A percentile compares a stretch with the other conserved stretches of the same genome.
phyloP scores from a whole-genome alignment of 2,329 filamentous ascomycete genomes.

The Fusarium coffeatum region DNA sequence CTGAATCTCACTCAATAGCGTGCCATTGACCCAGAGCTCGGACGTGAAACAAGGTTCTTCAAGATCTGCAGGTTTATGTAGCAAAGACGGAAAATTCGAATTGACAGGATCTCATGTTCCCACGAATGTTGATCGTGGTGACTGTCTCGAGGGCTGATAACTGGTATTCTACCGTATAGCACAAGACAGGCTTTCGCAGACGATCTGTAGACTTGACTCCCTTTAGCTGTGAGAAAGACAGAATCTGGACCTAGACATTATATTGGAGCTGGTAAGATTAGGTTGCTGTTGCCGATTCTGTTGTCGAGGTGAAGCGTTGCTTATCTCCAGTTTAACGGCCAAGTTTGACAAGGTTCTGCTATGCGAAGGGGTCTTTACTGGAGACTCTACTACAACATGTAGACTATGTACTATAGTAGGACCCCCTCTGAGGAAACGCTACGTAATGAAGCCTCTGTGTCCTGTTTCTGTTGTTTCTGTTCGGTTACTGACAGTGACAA shows the following conservation, averaged over 20 bases:
- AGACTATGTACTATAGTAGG: not conserved
- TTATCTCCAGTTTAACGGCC: constrained; percentile 15
- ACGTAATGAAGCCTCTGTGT: not conserved
- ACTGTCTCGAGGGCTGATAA: constrained; percentile 14
- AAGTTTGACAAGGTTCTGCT: constrained; percentile 9
- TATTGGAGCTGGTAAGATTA: constrained; percentile 28
- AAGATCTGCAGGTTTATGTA: constrained; percentile 15
- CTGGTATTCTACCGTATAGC: not conserved
- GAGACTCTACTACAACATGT: not conserved
- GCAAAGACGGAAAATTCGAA: constrained; percentile 5
- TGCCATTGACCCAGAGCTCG: constrained; percentile 20
- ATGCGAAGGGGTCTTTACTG: constrained; percentile 11
- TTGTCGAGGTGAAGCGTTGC: constrained; percentile 15
- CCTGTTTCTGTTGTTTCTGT: not conserved
- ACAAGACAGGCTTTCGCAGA: not conserved
- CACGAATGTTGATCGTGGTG: constrained; percentile 1
- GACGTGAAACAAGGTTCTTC: constrained; percentile 14
- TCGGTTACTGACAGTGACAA: not conserved
- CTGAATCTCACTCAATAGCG: constrained; percentile 18
- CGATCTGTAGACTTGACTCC: constrained; percentile 7
- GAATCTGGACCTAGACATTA: not conserved
- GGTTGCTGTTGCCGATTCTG: constrained; percentile 24
- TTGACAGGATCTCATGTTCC: not conserved
- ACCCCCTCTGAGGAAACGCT: not conserved
- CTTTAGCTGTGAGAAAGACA: not conserved